Base-by-base conservation (phyloP, 179 eudicot genomes). In the Nepenthes alata region DNA sequence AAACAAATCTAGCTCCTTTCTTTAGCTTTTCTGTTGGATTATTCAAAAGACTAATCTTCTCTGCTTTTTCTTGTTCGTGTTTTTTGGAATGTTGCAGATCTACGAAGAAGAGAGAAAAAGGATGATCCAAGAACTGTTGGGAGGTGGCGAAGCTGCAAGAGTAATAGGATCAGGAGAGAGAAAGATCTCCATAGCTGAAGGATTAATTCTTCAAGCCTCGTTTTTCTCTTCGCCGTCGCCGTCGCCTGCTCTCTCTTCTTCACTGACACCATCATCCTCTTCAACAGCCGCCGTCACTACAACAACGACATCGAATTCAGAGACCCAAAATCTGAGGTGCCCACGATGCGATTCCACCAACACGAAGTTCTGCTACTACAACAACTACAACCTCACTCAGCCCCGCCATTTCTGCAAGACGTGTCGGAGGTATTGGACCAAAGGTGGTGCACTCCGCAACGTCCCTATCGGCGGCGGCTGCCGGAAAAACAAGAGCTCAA, bases 341-440 rank as follows among this genome's bases (percentile, higher is more conserved):
- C 95, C 95, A 0, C 76, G 95, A 3, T 85, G 95, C 57, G 89
- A 86, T 47, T 86, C 95, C 0, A 67, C 87, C 16, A 86, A 86
- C 81, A 86, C 95, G 15, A 86, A 86, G 77, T 86, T 86, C 63
- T 86, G 95, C 55, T 86, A 86, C 83, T 86, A 86, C 81, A 86
- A 86, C 83, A 87, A 87, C 85, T 85, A 85, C 81, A 87, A 85
- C 86, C 88, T 87, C 67, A 87, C 95, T 9, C 95, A 87, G 59
- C 95, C 95, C 0, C 85, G 95, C 38, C 91, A 87, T 71, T 87
- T 87, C 73, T 87, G 95, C 77, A 87, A 87, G 82, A 87, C 90
- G 0, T 87, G 95, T 62, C 78, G 95, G 35, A 75, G 95, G 37
- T 84, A 86, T 55, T 86, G 94, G 94, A 86, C 94, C 3, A 86